These are phyloP conservation scores for Candida patagonica DNA, from an alignment of 805 yeast genomes.

Conservation along the genomic window DNA sequence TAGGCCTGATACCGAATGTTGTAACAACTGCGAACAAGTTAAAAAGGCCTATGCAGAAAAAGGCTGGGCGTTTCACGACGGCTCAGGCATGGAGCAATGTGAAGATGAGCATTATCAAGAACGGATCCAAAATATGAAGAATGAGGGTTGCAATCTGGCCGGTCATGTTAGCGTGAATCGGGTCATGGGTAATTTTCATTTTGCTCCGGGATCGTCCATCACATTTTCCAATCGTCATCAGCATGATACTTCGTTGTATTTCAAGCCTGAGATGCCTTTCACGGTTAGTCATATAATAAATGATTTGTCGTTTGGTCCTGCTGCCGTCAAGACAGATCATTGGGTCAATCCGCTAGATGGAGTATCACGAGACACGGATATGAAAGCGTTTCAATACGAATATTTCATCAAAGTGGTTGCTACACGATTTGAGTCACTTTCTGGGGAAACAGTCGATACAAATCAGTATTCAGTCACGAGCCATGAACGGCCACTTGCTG, in stretches of 20 bases:
- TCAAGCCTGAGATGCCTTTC: slow-evolving; percentile 44
- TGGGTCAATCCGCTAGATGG: slow-evolving; percentile 66
- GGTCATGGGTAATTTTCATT: slow-evolving; percentile 84
- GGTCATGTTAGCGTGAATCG: slow-evolving; percentile 77
- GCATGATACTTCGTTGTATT: slow-evolving; percentile 76
- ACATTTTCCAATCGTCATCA: slow-evolving; percentile 48
- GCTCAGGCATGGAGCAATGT: slow-evolving; percentile 80
- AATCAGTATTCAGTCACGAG: slow-evolving; percentile 84
- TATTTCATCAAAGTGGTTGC: slow-evolving; percentile 87
- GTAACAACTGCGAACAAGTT: slow-evolving; percentile 80
- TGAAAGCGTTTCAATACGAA: slow-evolving; percentile 55
- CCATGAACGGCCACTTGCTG: slow-evolving; percentile 76
- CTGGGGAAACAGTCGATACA: slow-evolving; percentile 51
- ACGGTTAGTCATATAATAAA: slow-evolving; percentile 70
- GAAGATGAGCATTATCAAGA: slow-evolving; percentile 77
- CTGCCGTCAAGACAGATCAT: slow-evolving; percentile 23
- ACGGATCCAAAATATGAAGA: slow-evolving; percentile 45
- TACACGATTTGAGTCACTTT: slow-evolving; percentile 68
- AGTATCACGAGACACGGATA: slow-evolving; percentile 30
- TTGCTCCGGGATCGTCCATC: slow-evolving; percentile 87
- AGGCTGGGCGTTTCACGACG: slow-evolving; percentile 89
- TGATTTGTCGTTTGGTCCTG: slow-evolving; percentile 74
- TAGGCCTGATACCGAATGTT: slow-evolving; percentile 55
- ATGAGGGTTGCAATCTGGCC: slow-evolving; percentile 81
- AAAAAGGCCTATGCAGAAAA: slow-evolving; percentile 64